Conservation (phyloP, 2,329 filamentous ascomycete genomes). For the Dissoconium aciculare region DNA sequence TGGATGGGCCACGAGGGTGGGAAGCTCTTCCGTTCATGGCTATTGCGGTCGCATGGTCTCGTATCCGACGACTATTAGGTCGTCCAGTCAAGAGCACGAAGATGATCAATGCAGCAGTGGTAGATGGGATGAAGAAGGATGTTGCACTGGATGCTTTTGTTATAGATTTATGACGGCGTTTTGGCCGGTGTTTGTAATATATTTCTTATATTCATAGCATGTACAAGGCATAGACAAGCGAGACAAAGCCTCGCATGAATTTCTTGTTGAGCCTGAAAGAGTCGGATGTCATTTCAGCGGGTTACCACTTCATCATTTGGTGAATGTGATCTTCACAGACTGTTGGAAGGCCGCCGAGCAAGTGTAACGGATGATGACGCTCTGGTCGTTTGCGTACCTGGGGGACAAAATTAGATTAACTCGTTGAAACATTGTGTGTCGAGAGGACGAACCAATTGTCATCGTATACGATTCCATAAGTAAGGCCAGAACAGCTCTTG, state of each 20-base stretch:
- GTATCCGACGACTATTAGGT: background rate
- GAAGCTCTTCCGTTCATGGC: background rate
- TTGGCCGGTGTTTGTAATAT: too few species aligned
- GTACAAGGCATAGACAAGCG: too few species aligned
- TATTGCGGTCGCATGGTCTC: background rate
- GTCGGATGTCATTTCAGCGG: too few species aligned
- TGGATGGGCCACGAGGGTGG: constrained; percentile 1
- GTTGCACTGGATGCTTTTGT: background rate
- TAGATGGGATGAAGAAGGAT: constrained; percentile 3
- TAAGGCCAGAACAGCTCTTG: background rate
- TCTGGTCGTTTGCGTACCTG: constrained; percentile 1
- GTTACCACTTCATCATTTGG: too few species aligned
- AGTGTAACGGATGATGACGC: background rate
- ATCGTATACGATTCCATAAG: constrained; percentile 1
- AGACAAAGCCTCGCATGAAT: too few species aligned
- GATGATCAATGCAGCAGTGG: constrained; percentile 4
- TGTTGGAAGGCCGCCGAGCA: background rate
- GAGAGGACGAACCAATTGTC: background rate
- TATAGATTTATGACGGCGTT: constrained; percentile 2
- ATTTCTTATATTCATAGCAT: too few species aligned
- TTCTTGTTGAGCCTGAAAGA: too few species aligned
- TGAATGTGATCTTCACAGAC: background rate
- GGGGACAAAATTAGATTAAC: too few species aligned
- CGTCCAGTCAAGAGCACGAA: background rate
- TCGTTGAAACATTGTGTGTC: too few species aligned